These are phyloP conservation scores for Anthracocystis setariae DNA, from an alignment of 1,284 basidiomycete genomes.

Conservation along the genomic window DNA sequence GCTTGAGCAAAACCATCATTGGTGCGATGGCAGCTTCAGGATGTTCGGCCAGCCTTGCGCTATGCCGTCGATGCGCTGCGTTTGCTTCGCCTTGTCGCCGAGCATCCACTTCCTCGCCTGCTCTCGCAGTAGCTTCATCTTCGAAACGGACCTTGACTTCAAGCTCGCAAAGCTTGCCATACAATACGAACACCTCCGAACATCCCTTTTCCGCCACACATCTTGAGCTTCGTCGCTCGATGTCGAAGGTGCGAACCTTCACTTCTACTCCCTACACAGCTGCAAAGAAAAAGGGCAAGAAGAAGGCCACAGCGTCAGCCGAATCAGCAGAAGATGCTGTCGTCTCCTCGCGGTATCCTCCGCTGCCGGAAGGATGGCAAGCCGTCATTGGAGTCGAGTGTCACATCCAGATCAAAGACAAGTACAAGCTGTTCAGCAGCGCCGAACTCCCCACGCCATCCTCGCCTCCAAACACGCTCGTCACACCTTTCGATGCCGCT, in stretches of 20 bases:
- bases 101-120: conserved; percentile 5
- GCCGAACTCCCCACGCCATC: conserved; percentile 71
- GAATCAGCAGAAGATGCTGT: neutral
- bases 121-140: neutral
- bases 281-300: conserved; percentile 41
- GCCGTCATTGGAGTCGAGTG: conserved; percentile 92
- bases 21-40: conserved; percentile 3
- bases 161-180: neutral
- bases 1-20: neutral
- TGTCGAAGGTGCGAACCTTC: conserved; percentile 2
- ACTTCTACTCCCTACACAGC: neutral
- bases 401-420: conserved; percentile 90
- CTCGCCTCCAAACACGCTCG: conserved; percentile 77
- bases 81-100: neutral
- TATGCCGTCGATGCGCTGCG: conserved; percentile 19
- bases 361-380: conserved; percentile 61
- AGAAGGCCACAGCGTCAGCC: conserved; percentile 12
- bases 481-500: conserved; percentile 86
- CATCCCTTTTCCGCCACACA: neutral
- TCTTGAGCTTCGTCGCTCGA: neutral
- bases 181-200: no score
- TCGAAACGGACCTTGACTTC: neutral
- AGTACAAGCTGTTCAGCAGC: conserved; percentile 86
- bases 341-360: conserved; percentile 29
- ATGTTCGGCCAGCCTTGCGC: conserved; percentile 4